phyloP scores from a whole-genome alignment of 2,329 filamentous ascomycete species.

The Aspergillus udagawae region DNA sequence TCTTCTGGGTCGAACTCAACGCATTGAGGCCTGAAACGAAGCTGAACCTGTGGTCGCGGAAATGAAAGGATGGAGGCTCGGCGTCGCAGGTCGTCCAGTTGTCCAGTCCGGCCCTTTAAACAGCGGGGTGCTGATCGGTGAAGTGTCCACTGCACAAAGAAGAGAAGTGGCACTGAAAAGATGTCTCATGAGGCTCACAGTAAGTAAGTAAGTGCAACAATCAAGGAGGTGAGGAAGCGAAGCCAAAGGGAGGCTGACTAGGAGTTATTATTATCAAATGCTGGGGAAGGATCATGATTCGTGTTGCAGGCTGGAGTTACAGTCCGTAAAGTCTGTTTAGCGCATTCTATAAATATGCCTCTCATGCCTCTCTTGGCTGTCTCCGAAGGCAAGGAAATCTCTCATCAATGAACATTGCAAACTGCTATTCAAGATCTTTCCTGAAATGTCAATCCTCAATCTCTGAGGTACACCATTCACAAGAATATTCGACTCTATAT shows the following conservation, averaged over 20 bases:
- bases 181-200: not conserved
- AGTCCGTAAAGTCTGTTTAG: no score
- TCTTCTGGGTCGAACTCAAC: not conserved
- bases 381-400: no score
- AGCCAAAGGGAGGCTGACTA: not conserved
- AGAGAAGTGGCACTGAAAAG: not conserved
- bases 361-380: no score
- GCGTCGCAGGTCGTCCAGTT: slow-evolving; percentile 6
- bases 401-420: no score
- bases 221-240: not conserved
- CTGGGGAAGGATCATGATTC: no score
- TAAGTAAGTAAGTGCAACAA: not conserved
- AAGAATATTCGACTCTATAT: no score
- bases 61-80: slow-evolving; percentile 11
- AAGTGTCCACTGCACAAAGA: not conserved
- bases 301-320: no score
- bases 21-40: not conserved
- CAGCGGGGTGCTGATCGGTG: not conserved
- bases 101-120: not conserved
- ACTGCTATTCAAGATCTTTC: no score
- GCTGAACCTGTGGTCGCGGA: not conserved
- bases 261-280: no score
- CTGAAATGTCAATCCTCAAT: no score
- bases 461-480: no score
- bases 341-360: no score